Conservation (phyloP, 2,329 filamentous ascomycete genomes). For the Penicillium olsonii region DNA sequence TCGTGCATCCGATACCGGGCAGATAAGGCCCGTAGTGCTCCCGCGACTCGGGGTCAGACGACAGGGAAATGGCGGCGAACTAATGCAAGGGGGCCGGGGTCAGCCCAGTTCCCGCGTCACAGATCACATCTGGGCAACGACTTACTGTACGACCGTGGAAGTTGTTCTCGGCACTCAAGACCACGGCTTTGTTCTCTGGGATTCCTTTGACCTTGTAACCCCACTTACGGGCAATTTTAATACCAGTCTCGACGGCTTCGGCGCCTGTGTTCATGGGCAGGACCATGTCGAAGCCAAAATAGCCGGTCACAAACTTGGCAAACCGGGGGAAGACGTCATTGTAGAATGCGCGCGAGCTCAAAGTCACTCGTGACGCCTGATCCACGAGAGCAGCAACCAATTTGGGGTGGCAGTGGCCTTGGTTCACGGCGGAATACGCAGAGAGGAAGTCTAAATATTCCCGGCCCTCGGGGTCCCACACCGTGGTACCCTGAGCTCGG, state of each 20-base stretch:
- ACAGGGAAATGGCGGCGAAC: slow-evolving; percentile 95
- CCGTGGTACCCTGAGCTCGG: slow-evolving; percentile 77
- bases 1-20: slow-evolving; percentile 77
- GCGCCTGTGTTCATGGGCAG: slow-evolving; percentile 98
- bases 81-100: slow-evolving; percentile 37
- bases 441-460: slow-evolving; percentile 98
- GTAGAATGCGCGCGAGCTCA: slow-evolving; percentile 94
- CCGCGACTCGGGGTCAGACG: slow-evolving; percentile 89
- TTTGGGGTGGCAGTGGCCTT: slow-evolving; percentile 96
- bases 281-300: slow-evolving; percentile 97
- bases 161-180: slow-evolving; percentile 86
- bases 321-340: slow-evolving; percentile 98
- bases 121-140: slow-evolving; percentile 21
- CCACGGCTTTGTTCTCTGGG: slow-evolving; percentile 75
- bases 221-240: slow-evolving; percentile 97
- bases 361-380: slow-evolving; percentile 83
- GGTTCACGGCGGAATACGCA: slow-evolving; percentile 96
- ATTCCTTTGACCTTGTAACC: slow-evolving; percentile 96
- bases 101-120: slow-evolving; percentile 1
- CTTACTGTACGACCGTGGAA: slow-evolving; percentile 93
- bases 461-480: slow-evolving; percentile 95
- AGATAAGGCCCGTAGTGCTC: slow-evolving; percentile 97
- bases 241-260: slow-evolving; percentile 91
- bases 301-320: slow-evolving; percentile 84
- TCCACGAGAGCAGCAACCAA: slow-evolving; percentile 86